Evolutionary conservation across 331 rosid genomes (phyloP), one percentile per base, ranked within the genome.

Genomic region (Malus hybrid): DNA sequence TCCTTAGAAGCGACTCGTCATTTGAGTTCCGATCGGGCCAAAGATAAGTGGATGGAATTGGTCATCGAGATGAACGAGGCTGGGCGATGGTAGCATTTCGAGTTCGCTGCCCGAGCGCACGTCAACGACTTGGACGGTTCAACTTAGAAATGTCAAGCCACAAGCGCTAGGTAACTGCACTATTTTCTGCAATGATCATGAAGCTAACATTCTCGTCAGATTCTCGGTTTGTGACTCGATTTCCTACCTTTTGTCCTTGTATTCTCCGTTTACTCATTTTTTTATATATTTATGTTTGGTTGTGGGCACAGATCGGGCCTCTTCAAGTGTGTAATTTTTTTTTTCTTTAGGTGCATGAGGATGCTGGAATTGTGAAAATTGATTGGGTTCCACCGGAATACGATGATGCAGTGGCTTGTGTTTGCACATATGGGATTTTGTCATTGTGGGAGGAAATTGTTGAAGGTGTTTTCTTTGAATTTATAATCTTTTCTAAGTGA

Each of bases 381-480:
- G 84, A 83, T 75, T 93, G 98, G 98, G 79, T 86, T 73, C 96
- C 96, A 60, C 93, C 97, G 16, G 92, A 87, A 60, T 85, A 83
- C 69, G 97, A 96, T n/a, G 96, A 93, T 71, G 93, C 97, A 19
- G 88, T 90, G 67, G 95, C 97, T 3, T 93, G 96, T 76, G 80
- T 90, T 67, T 86, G 82, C 9, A 76, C 67, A 0, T 90, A 93
- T 83, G 97, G 97, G 68, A 77, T 85, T 69, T 70, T 89, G 39
- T 85, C 90, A 18, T 19, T 93, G 83, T 87, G 79, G 87, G 98
- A 93, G 84, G 98, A 93, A 83, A 85, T 79, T 72, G 89, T 65
- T 1, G 88, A 90, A 90, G 98, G 98, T 93, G 80, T 50, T 24
- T 24, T 24, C 24, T 1, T 24, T 24, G 24, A 24, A 24, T 24